These are phyloP conservation scores for Cyclospora cayetanensis DNA, from an alignment of 169 alveolate genomes.

Conservation along the genomic window DNA sequence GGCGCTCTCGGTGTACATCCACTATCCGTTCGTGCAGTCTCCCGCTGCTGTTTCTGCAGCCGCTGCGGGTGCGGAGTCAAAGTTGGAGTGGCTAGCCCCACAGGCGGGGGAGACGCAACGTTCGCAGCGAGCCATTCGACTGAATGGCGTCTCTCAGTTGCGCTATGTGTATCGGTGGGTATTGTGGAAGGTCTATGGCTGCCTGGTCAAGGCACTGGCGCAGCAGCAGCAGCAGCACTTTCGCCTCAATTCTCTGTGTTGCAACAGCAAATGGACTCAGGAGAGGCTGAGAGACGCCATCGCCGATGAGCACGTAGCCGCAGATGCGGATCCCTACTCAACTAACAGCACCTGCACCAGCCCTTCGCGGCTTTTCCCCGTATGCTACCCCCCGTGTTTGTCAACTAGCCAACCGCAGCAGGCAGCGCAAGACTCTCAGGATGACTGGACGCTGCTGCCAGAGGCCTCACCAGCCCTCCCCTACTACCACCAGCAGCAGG, in stretches of 20 bases:
- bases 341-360: neutral
- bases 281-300: neutral
- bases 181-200: neutral
- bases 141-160: neutral
- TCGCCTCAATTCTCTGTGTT: slow-evolving; percentile 9
- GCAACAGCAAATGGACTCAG: slow-evolving; percentile 54
- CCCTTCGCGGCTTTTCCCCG: neutral
- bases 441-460: slow-evolving; percentile 16
- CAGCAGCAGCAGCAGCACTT: slow-evolving; percentile 36
- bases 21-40: slow-evolving; percentile 13
- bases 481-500: slow-evolving; percentile 24
- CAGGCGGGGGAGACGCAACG: neutral
- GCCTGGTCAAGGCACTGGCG: neutral
- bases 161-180: neutral
- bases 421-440: slow-evolving; percentile 4
- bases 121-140: neutral
- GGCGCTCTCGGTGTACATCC: slow-evolving; percentile 2
- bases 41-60: neutral
- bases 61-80: neutral
- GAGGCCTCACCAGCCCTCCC: neutral
- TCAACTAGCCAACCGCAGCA: slow-evolving; percentile 17
- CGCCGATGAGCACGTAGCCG: neutral
- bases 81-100: neutral
- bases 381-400: slow-evolving; percentile 41
- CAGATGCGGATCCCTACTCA: neutral